Conservation (phyloP, 371 early-diverging fungal species). For the Syncephalis plumigaleata region DNA sequence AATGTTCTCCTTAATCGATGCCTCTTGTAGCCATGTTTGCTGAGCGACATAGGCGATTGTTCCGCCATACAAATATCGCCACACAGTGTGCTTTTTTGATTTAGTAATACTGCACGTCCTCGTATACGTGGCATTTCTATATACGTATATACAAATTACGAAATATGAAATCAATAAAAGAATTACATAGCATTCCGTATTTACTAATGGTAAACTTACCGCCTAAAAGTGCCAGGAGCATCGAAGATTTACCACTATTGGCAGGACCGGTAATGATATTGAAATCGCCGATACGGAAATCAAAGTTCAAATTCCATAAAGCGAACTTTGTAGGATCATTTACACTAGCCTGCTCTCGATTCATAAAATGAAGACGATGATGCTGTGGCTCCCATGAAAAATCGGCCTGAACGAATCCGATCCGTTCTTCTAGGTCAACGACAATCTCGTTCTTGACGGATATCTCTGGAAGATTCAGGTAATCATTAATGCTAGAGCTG, state of each 20-base stretch:
- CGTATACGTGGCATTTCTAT: constrained; percentile 25
- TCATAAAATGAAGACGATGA: no score
- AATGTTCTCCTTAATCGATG: constrained; percentile 67
- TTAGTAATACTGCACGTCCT: constrained; percentile 23
- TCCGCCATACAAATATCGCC: constrained; percentile 17
- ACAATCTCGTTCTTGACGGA: constrained; percentile 11
- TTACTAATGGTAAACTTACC: constrained; percentile 3
- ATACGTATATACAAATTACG: no score
- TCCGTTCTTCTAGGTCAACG: constrained; percentile 4
- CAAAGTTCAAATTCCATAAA: constrained; percentile 19
- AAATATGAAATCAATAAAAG: no score
- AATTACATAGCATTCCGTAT: no score
- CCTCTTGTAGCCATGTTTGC: constrained; percentile 74
- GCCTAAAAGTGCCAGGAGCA: constrained; percentile 47
- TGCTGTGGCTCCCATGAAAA: constrained; percentile 23
- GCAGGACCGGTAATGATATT: constrained; percentile 43
- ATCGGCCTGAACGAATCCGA: constrained; percentile 24
- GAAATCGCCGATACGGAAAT: constrained; percentile 38
- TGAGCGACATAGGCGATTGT: constrained; percentile 66
- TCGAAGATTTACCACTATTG: constrained; percentile 42
- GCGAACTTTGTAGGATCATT: constrained; percentile 24
- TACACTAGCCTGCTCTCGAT: no score
- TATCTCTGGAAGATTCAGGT: constrained; percentile 27
- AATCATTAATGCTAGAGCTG: constrained; percentile 26
- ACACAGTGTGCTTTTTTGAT: constrained; percentile 8